These are phyloP conservation scores for Phaffia australis DNA, from an alignment of 768 basidiomycete genomes.

Conservation along the genomic window DNA sequence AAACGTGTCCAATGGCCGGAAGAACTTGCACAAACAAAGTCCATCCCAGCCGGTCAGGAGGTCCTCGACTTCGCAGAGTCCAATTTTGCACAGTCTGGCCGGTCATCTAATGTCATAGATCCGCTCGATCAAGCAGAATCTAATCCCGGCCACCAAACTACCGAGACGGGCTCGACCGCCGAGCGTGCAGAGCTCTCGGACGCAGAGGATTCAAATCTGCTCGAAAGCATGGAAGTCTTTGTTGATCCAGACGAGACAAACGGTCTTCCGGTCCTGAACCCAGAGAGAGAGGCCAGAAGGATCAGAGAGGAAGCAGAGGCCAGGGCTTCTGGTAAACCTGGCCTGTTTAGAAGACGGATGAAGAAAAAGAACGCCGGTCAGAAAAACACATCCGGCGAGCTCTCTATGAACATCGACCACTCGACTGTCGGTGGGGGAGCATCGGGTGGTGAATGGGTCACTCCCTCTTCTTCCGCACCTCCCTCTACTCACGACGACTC, in stretches of 20 bases:
- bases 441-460: too few species aligned
- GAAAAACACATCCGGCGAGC: too few species aligned
- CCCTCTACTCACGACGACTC: too few species aligned
- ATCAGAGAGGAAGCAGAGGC: constrained; percentile 25
- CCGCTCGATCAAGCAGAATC: constrained; percentile 5
- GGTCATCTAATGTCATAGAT: constrained; percentile 13
- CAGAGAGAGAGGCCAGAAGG: constrained; percentile 33
- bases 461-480: too few species aligned
- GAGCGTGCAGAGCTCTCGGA: constrained; percentile 87
- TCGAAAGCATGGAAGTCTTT: constrained; percentile 52
- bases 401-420: too few species aligned
- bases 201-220: constrained; percentile 90
- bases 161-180: constrained; percentile 61
- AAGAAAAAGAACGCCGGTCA: too few species aligned
- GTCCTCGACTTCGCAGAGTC: background rate
- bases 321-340: too few species aligned
- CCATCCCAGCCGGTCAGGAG: constrained; percentile 1
- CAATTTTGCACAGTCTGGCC: too few species aligned
- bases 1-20: constrained; percentile 23
- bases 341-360: too few species aligned
- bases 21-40: constrained; percentile 12
- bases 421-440: too few species aligned
- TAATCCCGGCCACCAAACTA: constrained; percentile 10
- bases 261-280: constrained; percentile 48
- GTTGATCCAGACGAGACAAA: constrained; percentile 56